Percentiles rank a stretch among this genome's conserved stretches.
phyloP scores from a whole-genome alignment of 2,329 filamentous ascomycete genomes.

The Diaporthe sp. region DNA sequence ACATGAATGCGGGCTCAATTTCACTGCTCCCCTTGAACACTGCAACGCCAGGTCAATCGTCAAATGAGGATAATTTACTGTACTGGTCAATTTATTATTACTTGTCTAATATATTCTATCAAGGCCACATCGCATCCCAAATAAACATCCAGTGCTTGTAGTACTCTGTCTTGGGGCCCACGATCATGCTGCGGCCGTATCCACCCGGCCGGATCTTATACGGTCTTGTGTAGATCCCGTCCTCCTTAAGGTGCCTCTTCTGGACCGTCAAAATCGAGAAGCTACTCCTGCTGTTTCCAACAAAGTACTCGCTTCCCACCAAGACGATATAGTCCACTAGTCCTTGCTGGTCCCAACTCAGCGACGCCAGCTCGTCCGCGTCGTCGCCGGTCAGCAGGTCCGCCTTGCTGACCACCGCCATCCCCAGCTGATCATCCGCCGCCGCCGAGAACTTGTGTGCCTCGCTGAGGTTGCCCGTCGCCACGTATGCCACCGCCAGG shows the following conservation, averaged over 20 bases:
- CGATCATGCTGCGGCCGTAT: conserved; percentile 57
- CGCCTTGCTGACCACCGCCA: conserved; percentile 53
- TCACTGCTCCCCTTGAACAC: neutral
- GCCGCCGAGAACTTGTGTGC: conserved; percentile 52
- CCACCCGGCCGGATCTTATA: conserved; percentile 57
- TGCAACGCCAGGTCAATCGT: no score
- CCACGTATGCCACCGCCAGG: conserved; percentile 56
- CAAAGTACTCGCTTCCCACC: conserved; percentile 55
- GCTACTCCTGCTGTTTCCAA: conserved; percentile 60
- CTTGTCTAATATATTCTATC: conserved; percentile 9
- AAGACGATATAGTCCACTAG: conserved; percentile 57
- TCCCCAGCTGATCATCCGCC: conserved; percentile 48
- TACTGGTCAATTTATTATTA: no score
- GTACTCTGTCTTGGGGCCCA: conserved; percentile 59
- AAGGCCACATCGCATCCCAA: conserved; percentile 59
- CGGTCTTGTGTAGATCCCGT: conserved; percentile 56
- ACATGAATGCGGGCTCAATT: neutral
- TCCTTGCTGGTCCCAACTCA: conserved; percentile 61
- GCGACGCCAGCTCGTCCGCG: conserved; percentile 49
- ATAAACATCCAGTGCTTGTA: conserved; percentile 64
- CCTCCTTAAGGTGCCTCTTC: conserved; percentile 57
- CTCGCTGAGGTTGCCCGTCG: conserved; percentile 59
- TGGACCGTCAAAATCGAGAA: conserved; percentile 61
- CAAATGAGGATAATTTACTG: no score
- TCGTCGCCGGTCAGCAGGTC: conserved; percentile 47